Evolutionary conservation across 108 stramenopile species (phyloP).

Genomic region (Nannochloropsis salina): DNA sequence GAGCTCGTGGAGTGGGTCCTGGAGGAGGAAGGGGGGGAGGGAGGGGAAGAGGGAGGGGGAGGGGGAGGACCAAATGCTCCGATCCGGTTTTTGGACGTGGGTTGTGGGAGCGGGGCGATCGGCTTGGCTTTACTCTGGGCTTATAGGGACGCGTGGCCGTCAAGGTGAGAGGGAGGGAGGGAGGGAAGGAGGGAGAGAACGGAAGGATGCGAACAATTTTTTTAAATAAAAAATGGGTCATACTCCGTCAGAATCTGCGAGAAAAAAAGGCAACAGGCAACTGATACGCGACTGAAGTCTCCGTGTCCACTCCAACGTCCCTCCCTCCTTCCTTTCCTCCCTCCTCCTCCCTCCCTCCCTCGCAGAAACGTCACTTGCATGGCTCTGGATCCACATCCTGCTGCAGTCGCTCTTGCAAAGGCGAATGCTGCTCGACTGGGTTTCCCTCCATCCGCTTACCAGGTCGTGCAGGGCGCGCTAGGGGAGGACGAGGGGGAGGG

Average conservation of each 20-base stretch:
- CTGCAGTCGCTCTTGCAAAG: constrained; percentile 67
- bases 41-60: neutral
- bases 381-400: constrained; percentile 68
- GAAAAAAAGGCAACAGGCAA: no score
- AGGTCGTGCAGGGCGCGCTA: neutral
- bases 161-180: constrained; percentile 10
- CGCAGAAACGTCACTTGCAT: constrained; percentile 48
- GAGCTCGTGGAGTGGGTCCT: constrained; percentile 71
- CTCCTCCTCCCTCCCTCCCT: neutral
- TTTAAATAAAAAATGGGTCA: no score
- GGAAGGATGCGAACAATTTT: constrained; percentile 14
- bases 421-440: constrained; percentile 62
- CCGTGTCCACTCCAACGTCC: no score
- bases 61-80: neutral
- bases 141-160: constrained; percentile 43
- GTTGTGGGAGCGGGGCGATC: constrained; percentile 84
- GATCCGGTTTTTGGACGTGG: constrained; percentile 74
- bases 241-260: no score
- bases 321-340: no score
- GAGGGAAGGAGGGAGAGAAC: neutral
- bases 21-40: constrained; percentile 41
- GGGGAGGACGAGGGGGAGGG: neutral
- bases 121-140: constrained; percentile 68
- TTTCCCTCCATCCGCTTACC: constrained; percentile 31
- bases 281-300: no score